Evolutionary conservation across 768 basidiomycete genomes (phyloP), one percentile per base, ranked within the genome.

Genomic region (Daedalea quercina): DNA sequence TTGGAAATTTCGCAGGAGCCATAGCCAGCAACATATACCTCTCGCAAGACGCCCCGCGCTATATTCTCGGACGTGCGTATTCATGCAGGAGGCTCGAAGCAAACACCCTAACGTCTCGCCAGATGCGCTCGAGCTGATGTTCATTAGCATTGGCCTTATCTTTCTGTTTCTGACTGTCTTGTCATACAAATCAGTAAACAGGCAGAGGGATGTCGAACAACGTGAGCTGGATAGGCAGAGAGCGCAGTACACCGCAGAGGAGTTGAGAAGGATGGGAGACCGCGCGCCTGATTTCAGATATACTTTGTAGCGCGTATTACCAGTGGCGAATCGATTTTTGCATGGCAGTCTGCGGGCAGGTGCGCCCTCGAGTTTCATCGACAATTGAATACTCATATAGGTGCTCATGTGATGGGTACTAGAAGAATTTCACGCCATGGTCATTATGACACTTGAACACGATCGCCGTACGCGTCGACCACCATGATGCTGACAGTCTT

Each of bases 51-150:
- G 67, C 71, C 3, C 85, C 86, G 1, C 74, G 80, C 2, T 87
- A 76, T 60, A 66, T 79, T 35, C 60, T 84, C 40, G 85, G 86
- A 22, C 80, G 85, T 86, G 61, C 59, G 81, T 75, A 1, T 43
- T 15, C 34, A 35, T n/a, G n/a, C n/a, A n/a, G n/a, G n/a, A n/a
- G n/a, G n/a, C n/a, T n/a, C n/a, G n/a, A n/a, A n/a, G n/a, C n/a
- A n/a, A n/a, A n/a, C n/a, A n/a, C n/a, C n/a, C n/a, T n/a, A n/a
- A n/a, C n/a, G n/a, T n/a, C 28, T 31, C 28, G 12, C 1, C 44
- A 85, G 84, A 85, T 59, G 81, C 70, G 1, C 47, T 84, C 15
- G 83, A 84, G 63, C 68, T 87, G 20, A 83, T 83, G 81, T 84
- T 86, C 53, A 73, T 85, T n/a, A 78, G 78, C 3, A 81, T 88